phyloP scores from a whole-genome alignment of 192 early-diverging fungal genomes.

The Kappamyces sp. region DNA sequence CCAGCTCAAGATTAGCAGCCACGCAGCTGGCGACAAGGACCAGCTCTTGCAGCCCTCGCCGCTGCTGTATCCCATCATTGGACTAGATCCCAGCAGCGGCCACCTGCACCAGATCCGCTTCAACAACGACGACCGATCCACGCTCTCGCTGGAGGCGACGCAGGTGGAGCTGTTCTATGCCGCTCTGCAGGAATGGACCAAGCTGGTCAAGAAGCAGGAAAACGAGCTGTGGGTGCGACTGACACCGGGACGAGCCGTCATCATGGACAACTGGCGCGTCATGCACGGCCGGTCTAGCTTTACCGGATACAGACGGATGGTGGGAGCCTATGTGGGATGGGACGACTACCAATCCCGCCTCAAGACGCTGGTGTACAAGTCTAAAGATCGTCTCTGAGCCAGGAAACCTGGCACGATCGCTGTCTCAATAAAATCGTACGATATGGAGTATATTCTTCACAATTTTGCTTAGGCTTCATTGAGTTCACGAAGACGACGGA shows the following conservation, averaged over 20 bases:
- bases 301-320: constrained; percentile 63
- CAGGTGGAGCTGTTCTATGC: constrained; percentile 59
- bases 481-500: constrained; percentile 73
- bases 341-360: constrained; percentile 68
- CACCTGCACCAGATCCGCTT: constrained; percentile 66
- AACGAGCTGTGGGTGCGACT: constrained; percentile 66
- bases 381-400: no score
- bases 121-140: constrained; percentile 79
- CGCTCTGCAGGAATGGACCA: constrained; percentile 64
- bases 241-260: constrained; percentile 61
- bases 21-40: constrained; percentile 68
- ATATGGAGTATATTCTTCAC: no score
- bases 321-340: constrained; percentile 65
- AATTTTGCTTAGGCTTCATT: constrained; percentile 15
- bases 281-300: constrained; percentile 72
- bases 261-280: constrained; percentile 79
- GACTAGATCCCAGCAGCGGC: constrained; percentile 45
- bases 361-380: constrained; percentile 19
- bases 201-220: constrained; percentile 41
- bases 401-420: no score
- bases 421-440: no score
- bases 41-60: constrained; percentile 60
- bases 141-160: constrained; percentile 29
- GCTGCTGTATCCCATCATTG: constrained; percentile 56
- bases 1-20: constrained; percentile 52